Percentiles rank a stretch among this genome's conserved stretches.
Evolutionary conservation across 2,329 filamentous ascomycete genomes (phyloP).

Genomic region (Blastomyces parvus): DNA sequence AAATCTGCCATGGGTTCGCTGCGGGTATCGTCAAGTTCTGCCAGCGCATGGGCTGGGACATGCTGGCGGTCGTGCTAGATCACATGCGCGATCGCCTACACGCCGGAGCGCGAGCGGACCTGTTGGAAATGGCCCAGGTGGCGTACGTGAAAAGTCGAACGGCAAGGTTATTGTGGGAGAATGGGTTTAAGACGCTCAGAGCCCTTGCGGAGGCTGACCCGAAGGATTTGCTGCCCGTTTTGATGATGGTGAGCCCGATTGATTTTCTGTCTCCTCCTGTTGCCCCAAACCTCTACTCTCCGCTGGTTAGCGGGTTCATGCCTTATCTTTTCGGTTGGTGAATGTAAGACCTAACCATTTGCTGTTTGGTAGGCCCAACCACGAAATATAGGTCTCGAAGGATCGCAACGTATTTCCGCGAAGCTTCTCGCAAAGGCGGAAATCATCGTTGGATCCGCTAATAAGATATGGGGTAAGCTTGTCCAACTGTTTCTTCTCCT

Average conservation of each 20-base stretch:
- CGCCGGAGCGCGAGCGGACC: constrained; percentile 60
- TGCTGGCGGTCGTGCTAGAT: constrained; percentile 61
- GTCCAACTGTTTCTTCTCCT: no score
- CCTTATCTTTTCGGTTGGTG: background rate
- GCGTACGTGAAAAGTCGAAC: constrained; percentile 70
- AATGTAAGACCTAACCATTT: background rate
- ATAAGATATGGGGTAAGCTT: constrained; percentile 52
- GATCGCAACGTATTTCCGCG: constrained; percentile 52
- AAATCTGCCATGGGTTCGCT: constrained; percentile 68
- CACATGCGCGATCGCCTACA: constrained; percentile 66
- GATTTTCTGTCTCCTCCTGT: background rate
- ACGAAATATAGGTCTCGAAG: constrained; percentile 43
- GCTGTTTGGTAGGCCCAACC: constrained; percentile 50
- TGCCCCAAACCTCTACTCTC: background rate
- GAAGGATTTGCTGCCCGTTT: constrained; percentile 58
- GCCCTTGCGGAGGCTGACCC: constrained; percentile 60
- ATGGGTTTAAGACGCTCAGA: constrained; percentile 60
- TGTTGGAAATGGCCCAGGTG: constrained; percentile 61
- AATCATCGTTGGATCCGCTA: constrained; percentile 59
- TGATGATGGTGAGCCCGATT: constrained; percentile 51
- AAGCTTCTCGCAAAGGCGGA: constrained; percentile 59
- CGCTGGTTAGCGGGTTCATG: background rate
- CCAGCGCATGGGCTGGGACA: constrained; percentile 65
- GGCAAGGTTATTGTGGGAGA: constrained; percentile 65
- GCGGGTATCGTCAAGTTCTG: constrained; percentile 74